Base-by-base conservation (phyloP, 805 yeast genomes). In the Candida nonsorbophila region DNA sequence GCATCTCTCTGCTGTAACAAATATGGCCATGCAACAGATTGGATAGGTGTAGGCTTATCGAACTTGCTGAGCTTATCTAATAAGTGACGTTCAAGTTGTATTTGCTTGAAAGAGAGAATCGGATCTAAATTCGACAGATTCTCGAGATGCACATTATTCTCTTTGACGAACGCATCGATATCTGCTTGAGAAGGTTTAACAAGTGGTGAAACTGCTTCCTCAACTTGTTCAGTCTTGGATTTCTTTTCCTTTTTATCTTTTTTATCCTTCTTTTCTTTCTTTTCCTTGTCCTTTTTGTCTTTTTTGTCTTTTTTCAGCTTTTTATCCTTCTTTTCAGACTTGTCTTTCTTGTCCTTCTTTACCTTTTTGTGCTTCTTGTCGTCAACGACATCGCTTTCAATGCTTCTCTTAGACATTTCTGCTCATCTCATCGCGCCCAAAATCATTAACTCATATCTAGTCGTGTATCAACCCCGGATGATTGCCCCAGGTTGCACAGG, bases 11-110 rank as follows among this genome's bases (percentile, higher is more conserved):
- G 82, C 13, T 74, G 61, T 28, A 87, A 61, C 30, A 90, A 61
- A 50, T 76, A 86, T 41, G 98, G 97, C 97, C 97, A 92, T 6
- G 97, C 74, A 25, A 77, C 85, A 18, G 95, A 74, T 65, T 90
- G 98, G 45, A 90, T 90, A 20, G 97, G 97, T 5, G 97, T 88
- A 31, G 98, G 99, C 45, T 77, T 79, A 10, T 85, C 81, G 63
- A 84, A 92, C 45, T 78, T 75, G 22, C 75, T 61, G 26, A 90
- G 67, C 26, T 73, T 77, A n/a, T 62, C 45, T 40, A 70, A 72
- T 36, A 88, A 73, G 29, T 72, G 66, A 2, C 72, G 40, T 35
- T 77, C 73, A 23, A 62, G 57, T 2, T 67, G 45, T 14, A 90
- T 66, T 20, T 79, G 75, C 19, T 66, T 62, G 47, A 92, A 88